These are phyloP conservation scores for Gardenia jasminoides DNA, from an alignment of 257 asterid species.

Conservation along the genomic window DNA sequence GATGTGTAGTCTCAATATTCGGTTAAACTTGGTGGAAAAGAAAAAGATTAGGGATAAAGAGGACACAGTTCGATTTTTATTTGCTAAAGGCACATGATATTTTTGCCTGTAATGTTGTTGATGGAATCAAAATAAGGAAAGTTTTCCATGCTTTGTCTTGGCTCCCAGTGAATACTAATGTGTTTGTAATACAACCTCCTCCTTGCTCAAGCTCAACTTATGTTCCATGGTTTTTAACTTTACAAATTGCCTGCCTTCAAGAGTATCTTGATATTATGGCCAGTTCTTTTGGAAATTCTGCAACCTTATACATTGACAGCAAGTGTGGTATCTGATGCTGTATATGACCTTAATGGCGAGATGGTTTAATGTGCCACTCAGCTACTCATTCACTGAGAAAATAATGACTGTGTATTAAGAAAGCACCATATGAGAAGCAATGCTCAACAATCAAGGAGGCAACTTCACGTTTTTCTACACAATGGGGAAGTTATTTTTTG, in stretches of 20 bases:
- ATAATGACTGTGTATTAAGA: neutral
- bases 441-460: constrained; percentile 1
- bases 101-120: neutral
- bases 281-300: too few species aligned
- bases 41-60: neutral
- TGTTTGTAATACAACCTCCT: neutral
- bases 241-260: too few species aligned
- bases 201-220: too few species aligned
- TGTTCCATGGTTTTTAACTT: too few species aligned
- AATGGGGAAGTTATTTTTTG: neutral
- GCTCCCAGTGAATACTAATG: neutral
- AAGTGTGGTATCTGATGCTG: too few species aligned
- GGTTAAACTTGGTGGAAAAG: too few species aligned
- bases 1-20: too few species aligned
- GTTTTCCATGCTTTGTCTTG: neutral
- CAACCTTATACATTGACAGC: too few species aligned
- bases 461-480: constrained; percentile 4
- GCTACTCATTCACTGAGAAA: neutral
- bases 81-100: too few species aligned
- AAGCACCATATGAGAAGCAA: neutral
- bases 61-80: too few species aligned
- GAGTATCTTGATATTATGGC: neutral
- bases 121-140: neutral
- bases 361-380: neutral
- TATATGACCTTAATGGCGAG: neutral